These are phyloP conservation scores for Furcasterigmium furcatum DNA, from an alignment of 2,329 filamentous ascomycete species.

Conservation along the genomic window DNA sequence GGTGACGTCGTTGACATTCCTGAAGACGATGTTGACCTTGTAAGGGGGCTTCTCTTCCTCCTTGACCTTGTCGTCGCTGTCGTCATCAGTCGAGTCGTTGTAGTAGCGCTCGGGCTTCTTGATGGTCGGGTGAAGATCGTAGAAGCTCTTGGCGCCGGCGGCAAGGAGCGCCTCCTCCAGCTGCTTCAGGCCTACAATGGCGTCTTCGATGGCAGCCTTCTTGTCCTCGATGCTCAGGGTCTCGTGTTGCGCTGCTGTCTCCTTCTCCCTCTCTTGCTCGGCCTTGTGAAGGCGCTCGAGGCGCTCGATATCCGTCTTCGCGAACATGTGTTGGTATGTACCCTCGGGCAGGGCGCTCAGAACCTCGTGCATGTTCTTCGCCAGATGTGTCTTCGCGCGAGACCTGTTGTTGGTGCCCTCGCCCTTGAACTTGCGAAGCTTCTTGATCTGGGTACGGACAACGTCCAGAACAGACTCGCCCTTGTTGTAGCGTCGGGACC, in stretches of 20 bases:
- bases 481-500: conserved; percentile 24
- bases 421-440: conserved; percentile 42
- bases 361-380: conserved; percentile 45
- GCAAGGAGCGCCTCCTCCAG: conserved; percentile 52
- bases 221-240: conserved; percentile 44
- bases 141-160: conserved; percentile 64
- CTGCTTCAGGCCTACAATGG: conserved; percentile 48
- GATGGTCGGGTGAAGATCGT: conserved; percentile 58
- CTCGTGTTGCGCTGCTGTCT: conserved; percentile 8
- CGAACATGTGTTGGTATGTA: conserved; percentile 59
- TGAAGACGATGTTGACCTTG: conserved; percentile 48
- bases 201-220: conserved; percentile 45
- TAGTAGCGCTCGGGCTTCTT: conserved; percentile 13
- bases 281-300: conserved; percentile 29
- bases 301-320: conserved; percentile 30
- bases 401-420: conserved; percentile 13
- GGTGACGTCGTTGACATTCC: conserved; percentile 49
- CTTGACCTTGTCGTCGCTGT: conserved; percentile 5
- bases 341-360: conserved; percentile 45
- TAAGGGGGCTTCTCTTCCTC: conserved; percentile 32
- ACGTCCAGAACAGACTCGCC: conserved; percentile 58
- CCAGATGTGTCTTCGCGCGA: conserved; percentile 7
- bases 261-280: conserved; percentile 18
- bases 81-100: conserved; percentile 4
- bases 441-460: conserved; percentile 48